A percentile compares a stretch with the other conserved stretches of the same genome.
These are phyloP conservation scores for Arabis alpina DNA, from an alignment of 345 rosid genomes.

Conservation along the genomic window DNA sequence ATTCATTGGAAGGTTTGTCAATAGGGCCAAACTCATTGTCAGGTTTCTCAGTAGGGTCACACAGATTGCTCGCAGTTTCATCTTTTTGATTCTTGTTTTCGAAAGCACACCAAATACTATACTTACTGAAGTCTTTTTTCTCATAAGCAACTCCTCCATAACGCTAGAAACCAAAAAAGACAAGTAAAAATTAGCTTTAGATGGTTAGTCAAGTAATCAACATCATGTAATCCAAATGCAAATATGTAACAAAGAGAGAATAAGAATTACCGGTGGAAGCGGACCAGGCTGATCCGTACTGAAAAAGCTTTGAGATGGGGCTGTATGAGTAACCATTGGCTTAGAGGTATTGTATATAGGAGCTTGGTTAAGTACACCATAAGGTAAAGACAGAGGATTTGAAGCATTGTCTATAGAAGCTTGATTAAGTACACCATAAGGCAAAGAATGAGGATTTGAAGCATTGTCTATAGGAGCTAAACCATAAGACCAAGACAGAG, in stretches of 20 bases:
- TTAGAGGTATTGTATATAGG: background rate
- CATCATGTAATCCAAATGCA: background rate
- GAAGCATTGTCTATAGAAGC: background rate
- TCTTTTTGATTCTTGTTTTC: slow-evolving; percentile 24
- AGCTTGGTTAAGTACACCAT: slow-evolving; percentile 1
- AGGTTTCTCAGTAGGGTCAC: slow-evolving; percentile 38
- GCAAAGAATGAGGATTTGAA: background rate
- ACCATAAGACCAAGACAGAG: background rate
- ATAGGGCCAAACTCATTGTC: slow-evolving; percentile 39
- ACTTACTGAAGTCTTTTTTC: slow-evolving; percentile 53
- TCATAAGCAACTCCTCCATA: slow-evolving; percentile 51
- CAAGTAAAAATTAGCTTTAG: background rate
- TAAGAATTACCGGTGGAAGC: slow-evolving; percentile 3
- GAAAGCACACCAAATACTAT: slow-evolving; percentile 53
- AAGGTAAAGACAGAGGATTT: background rate
- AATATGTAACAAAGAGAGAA: background rate
- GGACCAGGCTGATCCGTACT: background rate
- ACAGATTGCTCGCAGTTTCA: slow-evolving; percentile 46
- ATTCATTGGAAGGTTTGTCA: slow-evolving; percentile 39
- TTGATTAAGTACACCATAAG: background rate
- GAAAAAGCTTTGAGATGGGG: slow-evolving; percentile 11
- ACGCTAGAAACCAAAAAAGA: slow-evolving; percentile 31
- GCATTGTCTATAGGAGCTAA: background rate
- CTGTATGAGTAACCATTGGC: background rate
- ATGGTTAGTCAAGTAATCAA: background rate